phyloP scores from a whole-genome alignment of 1,139 yeast genomes.

The Magnusiomyces paraingens region DNA sequence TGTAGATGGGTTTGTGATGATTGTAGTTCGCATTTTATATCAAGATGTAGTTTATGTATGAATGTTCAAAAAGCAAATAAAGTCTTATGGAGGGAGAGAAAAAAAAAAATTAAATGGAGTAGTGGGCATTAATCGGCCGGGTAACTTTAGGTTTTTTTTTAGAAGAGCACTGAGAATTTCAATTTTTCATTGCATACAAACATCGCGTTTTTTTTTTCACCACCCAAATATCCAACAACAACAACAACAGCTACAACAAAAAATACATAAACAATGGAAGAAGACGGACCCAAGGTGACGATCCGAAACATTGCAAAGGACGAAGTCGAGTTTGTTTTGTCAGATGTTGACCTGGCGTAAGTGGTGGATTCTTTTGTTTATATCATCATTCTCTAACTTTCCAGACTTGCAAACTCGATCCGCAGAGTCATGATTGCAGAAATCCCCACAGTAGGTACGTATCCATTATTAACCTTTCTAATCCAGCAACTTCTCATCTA shows the following conservation, averaged over 20 bases:
- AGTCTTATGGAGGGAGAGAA: too few species aligned
- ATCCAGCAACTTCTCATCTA: not conserved
- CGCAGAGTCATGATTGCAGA: constrained; percentile 92
- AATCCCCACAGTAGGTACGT: constrained; percentile 63
- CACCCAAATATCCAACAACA: too few species aligned
- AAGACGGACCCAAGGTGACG: constrained; percentile 71
- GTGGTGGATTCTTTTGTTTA: constrained; percentile 16
- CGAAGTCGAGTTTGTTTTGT: constrained; percentile 81
- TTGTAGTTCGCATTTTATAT: too few species aligned
- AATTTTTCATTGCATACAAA: not conserved
- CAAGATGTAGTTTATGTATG: too few species aligned
- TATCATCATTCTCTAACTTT: not conserved
- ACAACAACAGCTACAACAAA: too few species aligned
- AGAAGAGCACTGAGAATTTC: too few species aligned
- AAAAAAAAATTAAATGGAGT: too few species aligned
- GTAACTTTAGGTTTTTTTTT: too few species aligned
- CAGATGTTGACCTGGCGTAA: constrained; percentile 75
- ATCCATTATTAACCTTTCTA: not conserved
- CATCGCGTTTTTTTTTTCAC: not conserved
- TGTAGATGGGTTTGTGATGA: too few species aligned
- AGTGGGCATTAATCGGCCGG: too few species aligned
- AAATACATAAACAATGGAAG: constrained; percentile 26
- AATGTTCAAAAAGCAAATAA: too few species aligned
- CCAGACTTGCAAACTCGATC: constrained; percentile 72
- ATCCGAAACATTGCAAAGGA: constrained; percentile 81